Evolutionary conservation across 2,329 filamentous ascomycete genomes (phyloP), one percentile per base, ranked within the genome.

Genomic region (Bipolaris victoriae): DNA sequence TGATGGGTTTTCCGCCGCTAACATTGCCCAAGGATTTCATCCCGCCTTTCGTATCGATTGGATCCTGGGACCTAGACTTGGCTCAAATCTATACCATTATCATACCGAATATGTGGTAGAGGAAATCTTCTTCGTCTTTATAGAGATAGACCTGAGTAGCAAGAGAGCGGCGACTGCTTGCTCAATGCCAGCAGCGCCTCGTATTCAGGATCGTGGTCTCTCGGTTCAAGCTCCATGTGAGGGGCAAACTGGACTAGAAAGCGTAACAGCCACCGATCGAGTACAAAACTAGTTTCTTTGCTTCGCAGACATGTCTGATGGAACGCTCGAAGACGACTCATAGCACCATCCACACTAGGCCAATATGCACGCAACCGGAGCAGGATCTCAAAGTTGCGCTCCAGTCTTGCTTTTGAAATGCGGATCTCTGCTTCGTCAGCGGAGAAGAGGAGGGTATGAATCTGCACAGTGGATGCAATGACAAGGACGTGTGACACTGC

Each of bases 231-330:
- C 52, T 68, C 66, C 63, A 68, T 65, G 24, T 68, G 66, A 51
- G 66, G 66, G 5, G 66, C 64, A 49, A 68, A 68, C 22, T 68
- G 66, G 11, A 68, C 64, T 18, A 68, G 55, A 54, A 68, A 68
- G 40, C 66, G 64, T 45, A 68, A 33, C 37, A 68, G 46, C 66
- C 66, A 68, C 44, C 66, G 57, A 49, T 68, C 66, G 29, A 68
- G 50, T 46, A 68, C 64, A 26, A 68, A 68, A 49, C 66, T 68
- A 0, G 66, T 68, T n/a, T 68, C 66, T 46, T 66, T 68, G 36
- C 64, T 64, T 59, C 64, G 57, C 9, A 68, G 55, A 49, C 66
- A 68, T 22, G 64, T 68, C 37, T 68, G 66, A 51, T 68, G 66
- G 35, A 68, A 68, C 29, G 66, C 66, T 41, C 64, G 60, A 16